Percentiles rank a stretch among this genome's conserved stretches.
Evolutionary conservation across 2,329 filamentous ascomycete species (phyloP).

Genomic region (Blastomyces emzantsi): DNA sequence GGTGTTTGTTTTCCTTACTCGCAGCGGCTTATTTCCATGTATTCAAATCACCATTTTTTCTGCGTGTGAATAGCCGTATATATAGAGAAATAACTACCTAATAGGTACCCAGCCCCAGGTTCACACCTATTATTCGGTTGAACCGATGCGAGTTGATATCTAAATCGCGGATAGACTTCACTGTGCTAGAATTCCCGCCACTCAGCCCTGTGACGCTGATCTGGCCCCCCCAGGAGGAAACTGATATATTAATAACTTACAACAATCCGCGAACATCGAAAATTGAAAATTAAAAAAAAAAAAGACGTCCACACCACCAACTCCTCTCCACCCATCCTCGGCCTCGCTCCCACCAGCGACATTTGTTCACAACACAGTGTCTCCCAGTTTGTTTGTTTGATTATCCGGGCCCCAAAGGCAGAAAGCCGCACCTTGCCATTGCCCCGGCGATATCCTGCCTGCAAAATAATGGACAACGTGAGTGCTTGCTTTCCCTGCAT

Average conservation of each 20-base stretch:
- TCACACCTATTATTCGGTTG: not conserved
- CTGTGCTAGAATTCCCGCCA: not conserved
- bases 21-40: no score
- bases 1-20: no score
- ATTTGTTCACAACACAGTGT: not conserved
- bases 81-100: no score
- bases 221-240: no score
- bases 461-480: constrained; percentile 6
- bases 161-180: not conserved
- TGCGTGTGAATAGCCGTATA: no score
- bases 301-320: not conserved
- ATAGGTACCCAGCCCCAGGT: not conserved
- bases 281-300: not conserved
- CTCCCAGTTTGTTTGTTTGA: not conserved
- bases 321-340: not conserved
- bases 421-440: not conserved
- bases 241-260: no score
- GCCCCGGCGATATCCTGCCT: not conserved
- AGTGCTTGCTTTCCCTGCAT: not conserved
- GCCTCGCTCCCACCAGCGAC: not conserved
- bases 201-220: not conserved
- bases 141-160: not conserved
- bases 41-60: no score
- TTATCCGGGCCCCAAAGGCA: not conserved
- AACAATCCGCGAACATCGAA: no score